Evolutionary conservation across 1,139 yeast species (phyloP), one percentile per base, ranked within the genome.

Genomic region (Sugiyamaella novakii): DNA sequence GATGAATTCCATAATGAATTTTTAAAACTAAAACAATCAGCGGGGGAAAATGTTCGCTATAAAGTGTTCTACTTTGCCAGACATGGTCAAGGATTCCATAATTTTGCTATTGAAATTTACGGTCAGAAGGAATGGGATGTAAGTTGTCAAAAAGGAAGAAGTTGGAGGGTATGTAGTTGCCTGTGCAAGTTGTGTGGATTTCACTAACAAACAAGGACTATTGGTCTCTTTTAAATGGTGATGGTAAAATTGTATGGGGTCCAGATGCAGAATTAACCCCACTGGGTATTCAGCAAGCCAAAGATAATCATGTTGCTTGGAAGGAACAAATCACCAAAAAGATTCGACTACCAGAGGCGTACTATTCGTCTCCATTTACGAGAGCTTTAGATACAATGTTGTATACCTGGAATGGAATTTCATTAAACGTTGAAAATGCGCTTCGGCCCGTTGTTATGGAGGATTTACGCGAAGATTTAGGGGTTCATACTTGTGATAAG

Each of bases 41-140:
- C 76, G 2, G 63, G 60, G 0, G 57, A 57, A 1, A 68, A 74
- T 47, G 75, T 67, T 28, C 61, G 61, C 18, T 81, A 82, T 63
- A 84, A 83, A 62, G 62, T 84, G 36, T 55, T 84, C 4, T 75
- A 81, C 47, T 69, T 83, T 46, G 89, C 87, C 1, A 73, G 95
- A 52, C 94, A 86, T 60, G 94, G 94, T 5, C 86, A 85, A 65
- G 94, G 94, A 0, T 79, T 72, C 66, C 92, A 85, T 61, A 86
- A 86, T 57, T 69, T 76, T 18, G 87, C 83, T 1, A 77, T 78
- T 41, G 70, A 69, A 22, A 75, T 76, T 53, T 83, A 81, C 61
- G 84, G 88, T 11, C 65, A 72, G 31, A 66, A 73, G 11, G 77
- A 66, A 18, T 84, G 91, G 91, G 74, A 77, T 58, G 64, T 47